These are phyloP conservation scores for Rutstroemia sp. DNA, from an alignment of 2,329 filamentous ascomycete genomes.

Conservation along the genomic window DNA sequence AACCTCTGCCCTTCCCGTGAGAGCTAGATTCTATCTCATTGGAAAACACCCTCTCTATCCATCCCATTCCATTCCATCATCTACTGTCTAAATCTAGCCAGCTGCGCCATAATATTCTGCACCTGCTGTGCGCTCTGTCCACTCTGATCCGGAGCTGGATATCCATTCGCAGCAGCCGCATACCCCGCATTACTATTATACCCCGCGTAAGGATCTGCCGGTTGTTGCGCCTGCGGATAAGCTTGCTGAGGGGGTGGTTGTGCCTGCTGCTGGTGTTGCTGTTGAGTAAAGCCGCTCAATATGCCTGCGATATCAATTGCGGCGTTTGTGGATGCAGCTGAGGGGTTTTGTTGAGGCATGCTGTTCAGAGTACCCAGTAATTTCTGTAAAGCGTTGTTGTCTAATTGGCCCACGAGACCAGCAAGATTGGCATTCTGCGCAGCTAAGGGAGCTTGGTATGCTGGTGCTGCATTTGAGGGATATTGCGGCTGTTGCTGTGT, in stretches of 20 bases:
- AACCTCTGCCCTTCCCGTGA: no score
- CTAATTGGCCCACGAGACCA: conserved; percentile 59
- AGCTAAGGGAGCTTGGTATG: conserved; percentile 31
- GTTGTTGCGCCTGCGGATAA: conserved; percentile 22
- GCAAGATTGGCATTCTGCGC: conserved; percentile 46
- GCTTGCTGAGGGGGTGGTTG: conserved; percentile 24
- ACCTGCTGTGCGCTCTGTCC: conserved; percentile 45
- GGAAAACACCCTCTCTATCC: neutral
- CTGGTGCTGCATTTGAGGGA: conserved; percentile 10
- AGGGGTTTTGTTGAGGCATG: conserved; percentile 19
- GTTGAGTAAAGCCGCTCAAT: conserved; percentile 24
- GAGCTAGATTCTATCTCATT: neutral
- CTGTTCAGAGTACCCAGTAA: conserved; percentile 51
- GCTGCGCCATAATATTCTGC: conserved; percentile 67
- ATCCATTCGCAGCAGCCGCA: neutral
- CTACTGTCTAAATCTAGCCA: conserved; percentile 54
- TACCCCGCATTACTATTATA: conserved; percentile 1
- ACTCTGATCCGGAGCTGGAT: conserved; percentile 18
- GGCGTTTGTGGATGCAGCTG: conserved; percentile 29
- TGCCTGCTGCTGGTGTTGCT: conserved; percentile 29
- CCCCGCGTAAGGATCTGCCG: conserved; percentile 7
- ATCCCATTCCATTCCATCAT: conserved; percentile 38
- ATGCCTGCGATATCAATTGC: conserved; percentile 27
- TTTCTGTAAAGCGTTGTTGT: conserved; percentile 63
- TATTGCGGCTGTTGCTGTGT: conserved; percentile 31